Evolutionary conservation across 2,329 filamentous ascomycete genomes (phyloP), one percentile per base, ranked within the genome.

Genomic region (Beauveria brongniartii): DNA sequence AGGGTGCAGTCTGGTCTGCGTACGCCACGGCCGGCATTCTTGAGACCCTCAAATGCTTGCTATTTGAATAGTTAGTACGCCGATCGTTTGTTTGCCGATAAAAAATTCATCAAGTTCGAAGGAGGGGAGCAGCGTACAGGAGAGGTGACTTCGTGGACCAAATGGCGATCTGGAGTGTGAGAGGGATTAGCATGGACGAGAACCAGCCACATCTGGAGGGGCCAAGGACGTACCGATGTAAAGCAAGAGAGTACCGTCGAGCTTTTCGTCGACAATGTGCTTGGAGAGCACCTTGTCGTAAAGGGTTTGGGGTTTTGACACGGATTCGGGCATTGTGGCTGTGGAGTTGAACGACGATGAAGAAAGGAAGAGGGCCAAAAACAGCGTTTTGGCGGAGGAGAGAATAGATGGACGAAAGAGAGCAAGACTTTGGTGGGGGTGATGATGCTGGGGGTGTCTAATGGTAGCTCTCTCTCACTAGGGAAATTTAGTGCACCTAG

Each of bases 131-230:
- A 18, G 48, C 87, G 72, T 83, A 92, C 89, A 65, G 94, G 94
- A 69, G 93, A 97, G 69, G 94, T 99, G 73, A 99, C 94, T 81
- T 99, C 94, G 74, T 99, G 94, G 64, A 97, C 92, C 64, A 99
- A 83, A 81, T 99, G 94, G 75, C 94, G 85, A 78, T 96, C 91
- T 92, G 55, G 22, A 44, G 18, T 40, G n/a, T 12, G 12, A 22
- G 20, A 16, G 41, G 18, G 55, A 14, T 34, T 41, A 61, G 50
- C 41, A 47, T 44, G 30, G 41, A n/a, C 14, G 30, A 5, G 18
- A 22, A 22, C n/a, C 40, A n/a, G 22, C 43, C 9, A 37, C 22
- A 24, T 5, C 28, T 40, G 14, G 52, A 16, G 51, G 41, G 20
- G 40, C 26, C 28, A 24, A 50, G 48, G 28, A 74, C 85, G 67